These are phyloP conservation scores for Posidonia oceanica DNA, from an alignment of 116 monocot species.

Conservation along the genomic window DNA sequence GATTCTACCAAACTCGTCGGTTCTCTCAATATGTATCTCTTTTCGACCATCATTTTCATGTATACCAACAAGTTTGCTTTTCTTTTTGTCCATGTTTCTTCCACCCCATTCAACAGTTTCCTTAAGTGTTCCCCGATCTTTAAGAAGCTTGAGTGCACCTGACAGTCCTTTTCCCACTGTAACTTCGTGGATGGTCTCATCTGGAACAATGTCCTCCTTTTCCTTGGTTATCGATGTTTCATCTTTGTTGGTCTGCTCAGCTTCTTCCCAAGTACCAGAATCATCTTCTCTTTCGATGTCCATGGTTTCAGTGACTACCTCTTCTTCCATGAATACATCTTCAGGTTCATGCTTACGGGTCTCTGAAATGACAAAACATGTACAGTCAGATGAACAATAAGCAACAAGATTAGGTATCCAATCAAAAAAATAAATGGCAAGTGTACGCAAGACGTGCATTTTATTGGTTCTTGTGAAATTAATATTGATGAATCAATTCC, in stretches of 20 bases:
- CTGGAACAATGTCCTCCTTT: slow-evolving; percentile 40
- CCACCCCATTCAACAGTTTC: slow-evolving; percentile 92
- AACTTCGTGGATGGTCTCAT: slow-evolving; percentile 89
- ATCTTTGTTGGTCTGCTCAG: slow-evolving; percentile 27
- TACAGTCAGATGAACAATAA: background rate
- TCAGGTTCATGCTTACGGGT: slow-evolving; percentile 52
- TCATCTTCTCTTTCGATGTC: slow-evolving; percentile 28
- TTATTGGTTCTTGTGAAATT: background rate
- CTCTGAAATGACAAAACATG: slow-evolving; percentile 29
- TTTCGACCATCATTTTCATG: slow-evolving; percentile 64
- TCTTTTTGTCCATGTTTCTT: slow-evolving; percentile 97
- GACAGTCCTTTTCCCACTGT: slow-evolving; percentile 87
- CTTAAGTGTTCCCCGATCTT: slow-evolving; percentile 83
- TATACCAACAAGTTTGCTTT: slow-evolving; percentile 86
- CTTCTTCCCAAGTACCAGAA: slow-evolving; percentile 23
- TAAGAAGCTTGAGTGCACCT: slow-evolving; percentile 78
- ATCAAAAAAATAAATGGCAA: background rate
- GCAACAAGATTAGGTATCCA: background rate
- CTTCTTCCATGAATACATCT: slow-evolving; percentile 87
- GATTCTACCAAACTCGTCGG: slow-evolving; percentile 91
- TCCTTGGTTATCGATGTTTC: slow-evolving; percentile 20
- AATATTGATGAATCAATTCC: background rate
- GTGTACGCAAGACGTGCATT: background rate
- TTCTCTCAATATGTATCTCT: slow-evolving; percentile 87
- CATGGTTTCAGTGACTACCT: slow-evolving; percentile 26